phyloP scores from a whole-genome alignment of 2,329 filamentous ascomycete species.

The Ampelomyces quisqualis region DNA sequence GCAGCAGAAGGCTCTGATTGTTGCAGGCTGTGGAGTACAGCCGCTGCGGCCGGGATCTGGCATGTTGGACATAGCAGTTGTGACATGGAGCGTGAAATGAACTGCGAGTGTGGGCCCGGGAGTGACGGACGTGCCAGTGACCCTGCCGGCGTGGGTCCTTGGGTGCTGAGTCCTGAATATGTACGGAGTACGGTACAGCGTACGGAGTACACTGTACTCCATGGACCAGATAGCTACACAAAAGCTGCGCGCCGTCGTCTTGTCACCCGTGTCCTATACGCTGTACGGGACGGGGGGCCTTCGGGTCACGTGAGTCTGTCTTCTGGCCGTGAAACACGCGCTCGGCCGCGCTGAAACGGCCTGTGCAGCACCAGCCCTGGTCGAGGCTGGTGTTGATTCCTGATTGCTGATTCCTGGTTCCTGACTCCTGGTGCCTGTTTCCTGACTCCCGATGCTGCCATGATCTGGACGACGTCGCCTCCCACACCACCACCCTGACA shows the following conservation, averaged over 20 bases:
- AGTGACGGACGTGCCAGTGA: no score
- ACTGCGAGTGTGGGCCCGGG: slow-evolving; percentile 3
- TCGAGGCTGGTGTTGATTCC: no score
- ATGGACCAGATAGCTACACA: no score
- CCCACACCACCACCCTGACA: no score
- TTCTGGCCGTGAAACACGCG: slow-evolving; percentile 18
- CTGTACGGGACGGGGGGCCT: no score
- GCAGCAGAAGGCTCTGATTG: slow-evolving; percentile 3
- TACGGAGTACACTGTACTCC: no score
- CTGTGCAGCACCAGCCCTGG: slow-evolving; percentile 17
- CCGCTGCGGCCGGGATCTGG: slow-evolving; percentile 6
- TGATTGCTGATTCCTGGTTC: background rate
- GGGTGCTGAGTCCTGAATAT: background rate
- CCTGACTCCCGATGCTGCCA: no score
- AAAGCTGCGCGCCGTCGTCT: background rate
- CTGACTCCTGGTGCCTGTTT: no score
- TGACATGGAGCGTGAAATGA: slow-evolving; percentile 21
- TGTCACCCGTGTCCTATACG: background rate
- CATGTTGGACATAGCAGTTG: slow-evolving; percentile 25
- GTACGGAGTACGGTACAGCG: no score
- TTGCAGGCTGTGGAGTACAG: slow-evolving; percentile 17
- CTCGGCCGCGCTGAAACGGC: slow-evolving; percentile 29
- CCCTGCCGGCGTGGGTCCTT: no score
- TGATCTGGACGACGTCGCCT: background rate
- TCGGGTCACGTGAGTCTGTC: no score